Conservation (phyloP, 257 asterid genomes). For the Solanum tarijense region DNA sequence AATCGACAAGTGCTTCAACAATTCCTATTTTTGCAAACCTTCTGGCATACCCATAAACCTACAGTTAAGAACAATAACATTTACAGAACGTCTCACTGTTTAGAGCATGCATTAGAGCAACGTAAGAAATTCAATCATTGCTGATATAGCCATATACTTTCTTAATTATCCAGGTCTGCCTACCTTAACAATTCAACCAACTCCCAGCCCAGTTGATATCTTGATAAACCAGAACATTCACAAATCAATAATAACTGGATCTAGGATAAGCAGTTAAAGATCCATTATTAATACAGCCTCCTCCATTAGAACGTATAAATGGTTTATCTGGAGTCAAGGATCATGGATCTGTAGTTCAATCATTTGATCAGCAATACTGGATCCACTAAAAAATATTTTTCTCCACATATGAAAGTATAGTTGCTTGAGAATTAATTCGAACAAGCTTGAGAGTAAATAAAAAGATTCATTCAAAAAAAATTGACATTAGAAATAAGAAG, state of each 20-base stretch:
- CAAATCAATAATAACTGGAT: background rate
- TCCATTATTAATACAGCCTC: background rate
- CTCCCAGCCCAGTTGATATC: background rate
- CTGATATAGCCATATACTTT: background rate
- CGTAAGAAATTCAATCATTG: background rate
- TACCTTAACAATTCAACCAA: background rate
- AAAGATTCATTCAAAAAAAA: background rate
- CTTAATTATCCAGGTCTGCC: background rate
- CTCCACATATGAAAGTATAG: background rate
- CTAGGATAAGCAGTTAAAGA: background rate
- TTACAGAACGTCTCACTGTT: background rate
- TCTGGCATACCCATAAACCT: slow-evolving; percentile 95
- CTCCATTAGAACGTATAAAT: background rate
- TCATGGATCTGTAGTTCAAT: background rate
- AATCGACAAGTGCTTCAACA: slow-evolving; percentile 61
- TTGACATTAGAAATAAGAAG: background rate
- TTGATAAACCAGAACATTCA: background rate
- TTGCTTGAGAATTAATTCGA: background rate
- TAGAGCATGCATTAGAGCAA: background rate
- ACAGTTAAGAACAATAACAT: slow-evolving; percentile 3
- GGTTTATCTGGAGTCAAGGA: background rate
- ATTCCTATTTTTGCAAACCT: slow-evolving; percentile 69
- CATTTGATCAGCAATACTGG: background rate
- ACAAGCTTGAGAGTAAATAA: background rate
- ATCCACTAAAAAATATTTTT: background rate